These are phyloP conservation scores for Kalmusia sp. DNA, from an alignment of 2,329 filamentous ascomycete genomes.

Conservation along the genomic window DNA sequence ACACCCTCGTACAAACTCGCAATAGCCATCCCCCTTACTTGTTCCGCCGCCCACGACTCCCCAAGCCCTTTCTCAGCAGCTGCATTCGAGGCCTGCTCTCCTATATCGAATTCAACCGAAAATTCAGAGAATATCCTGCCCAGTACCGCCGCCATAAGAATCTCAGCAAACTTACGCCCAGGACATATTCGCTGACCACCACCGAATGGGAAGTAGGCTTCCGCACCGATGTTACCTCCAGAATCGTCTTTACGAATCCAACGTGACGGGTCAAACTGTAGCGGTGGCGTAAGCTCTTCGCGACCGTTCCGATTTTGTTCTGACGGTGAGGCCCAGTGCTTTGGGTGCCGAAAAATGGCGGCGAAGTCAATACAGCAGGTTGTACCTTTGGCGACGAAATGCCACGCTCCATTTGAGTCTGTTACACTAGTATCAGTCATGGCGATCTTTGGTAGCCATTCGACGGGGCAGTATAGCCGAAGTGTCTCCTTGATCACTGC, in stretches of 20 bases:
- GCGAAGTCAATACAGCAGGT: conserved; percentile 10
- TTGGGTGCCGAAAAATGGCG: conserved; percentile 12
- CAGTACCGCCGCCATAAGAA: neutral
- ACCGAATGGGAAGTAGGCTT: neutral
- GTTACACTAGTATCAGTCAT: conserved; percentile 1
- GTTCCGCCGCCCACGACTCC: conserved; percentile 6
- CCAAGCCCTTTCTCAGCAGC: conserved; percentile 4
- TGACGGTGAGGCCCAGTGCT: conserved; percentile 1
- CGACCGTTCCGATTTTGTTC: neutral
- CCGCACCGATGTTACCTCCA: neutral
- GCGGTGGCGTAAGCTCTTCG: conserved; percentile 4
- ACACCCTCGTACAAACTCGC: conserved; percentile 15
- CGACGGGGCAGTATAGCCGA: conserved; percentile 13
- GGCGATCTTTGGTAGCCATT: conserved; percentile 4
- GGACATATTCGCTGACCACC: neutral
- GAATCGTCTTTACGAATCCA: conserved; percentile 1
- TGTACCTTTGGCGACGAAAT: conserved; percentile 7
- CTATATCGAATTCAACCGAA: conserved; percentile 3
- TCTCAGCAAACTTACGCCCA: neutral
- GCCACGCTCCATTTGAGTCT: conserved; percentile 1
- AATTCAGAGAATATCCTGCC: conserved; percentile 2
- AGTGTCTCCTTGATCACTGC: conserved; percentile 20
- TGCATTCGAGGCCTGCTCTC: conserved; percentile 1
- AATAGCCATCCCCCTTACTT: conserved; percentile 5
- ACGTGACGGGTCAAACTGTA: conserved; percentile 16